Percentiles rank a stretch among this genome's conserved stretches.
Evolutionary conservation across 352 stramenopile genomes (phyloP).

Genomic region (Pythium biforme): DNA sequence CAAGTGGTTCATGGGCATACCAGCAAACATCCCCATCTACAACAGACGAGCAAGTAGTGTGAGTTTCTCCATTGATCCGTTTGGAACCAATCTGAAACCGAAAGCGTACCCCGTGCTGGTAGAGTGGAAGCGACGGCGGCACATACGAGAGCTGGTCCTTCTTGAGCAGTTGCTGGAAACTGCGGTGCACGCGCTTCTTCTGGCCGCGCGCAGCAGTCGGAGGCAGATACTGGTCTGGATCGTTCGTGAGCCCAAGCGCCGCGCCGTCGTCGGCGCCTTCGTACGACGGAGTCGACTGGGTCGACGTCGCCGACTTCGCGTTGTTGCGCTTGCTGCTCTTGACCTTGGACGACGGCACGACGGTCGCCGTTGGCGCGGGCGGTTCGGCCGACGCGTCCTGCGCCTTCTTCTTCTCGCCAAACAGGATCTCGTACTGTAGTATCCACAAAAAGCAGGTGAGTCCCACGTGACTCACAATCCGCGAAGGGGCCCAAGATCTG

Average conservation of each 20-base stretch:
- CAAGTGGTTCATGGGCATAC: conserved; percentile 60
- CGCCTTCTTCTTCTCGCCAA: conserved; percentile 79
- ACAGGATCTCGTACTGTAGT: conserved; percentile 75
- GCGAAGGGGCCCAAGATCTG: too few species aligned
- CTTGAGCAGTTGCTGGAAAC: conserved; percentile 78
- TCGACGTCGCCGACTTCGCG: conserved; percentile 1
- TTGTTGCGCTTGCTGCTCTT: conserved; percentile 25
- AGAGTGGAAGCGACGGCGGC: conserved; percentile 61
- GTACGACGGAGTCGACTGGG: conserved; percentile 14
- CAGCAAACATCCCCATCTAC: conserved; percentile 65
- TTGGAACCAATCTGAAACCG: too few species aligned
- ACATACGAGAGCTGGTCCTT: conserved; percentile 72
- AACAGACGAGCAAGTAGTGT: neutral
- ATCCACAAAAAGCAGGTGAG: neutral
- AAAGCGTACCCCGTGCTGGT: conserved; percentile 58
- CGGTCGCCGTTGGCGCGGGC: conserved; percentile 5
- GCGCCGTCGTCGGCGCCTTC: conserved; percentile 14
- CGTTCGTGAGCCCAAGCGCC: conserved; percentile 55
- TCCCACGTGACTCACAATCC: too few species aligned
- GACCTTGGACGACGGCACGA: conserved; percentile 19
- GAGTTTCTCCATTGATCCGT: neutral
- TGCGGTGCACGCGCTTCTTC: conserved; percentile 71
- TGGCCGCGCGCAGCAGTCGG: conserved; percentile 32
- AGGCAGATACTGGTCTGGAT: conserved; percentile 69
- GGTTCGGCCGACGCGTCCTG: conserved; percentile 42